Evolutionary conservation across 352 stramenopile species (phyloP), one percentile per base, ranked within the genome.

Genomic region (Globisporangium spiculum): DNA sequence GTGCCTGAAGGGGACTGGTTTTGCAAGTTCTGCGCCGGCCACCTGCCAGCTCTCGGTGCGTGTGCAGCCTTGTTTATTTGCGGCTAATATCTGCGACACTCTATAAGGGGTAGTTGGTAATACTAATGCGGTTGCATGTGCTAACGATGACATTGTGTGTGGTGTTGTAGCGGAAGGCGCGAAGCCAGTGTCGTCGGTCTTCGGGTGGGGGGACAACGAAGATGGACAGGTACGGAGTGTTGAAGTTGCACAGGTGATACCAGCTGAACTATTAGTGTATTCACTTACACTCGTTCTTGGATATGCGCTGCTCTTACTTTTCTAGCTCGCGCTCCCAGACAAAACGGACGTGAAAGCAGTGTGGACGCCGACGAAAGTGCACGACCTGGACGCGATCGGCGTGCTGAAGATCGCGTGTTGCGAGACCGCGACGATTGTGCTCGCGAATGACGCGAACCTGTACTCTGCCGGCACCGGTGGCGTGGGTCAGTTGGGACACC

Each of bases 1-100:
- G 86, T 94, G 64, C 86, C 86, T 36, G 84, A 94, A 27, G 86
- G 86, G 67, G 86, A 94, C 72, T 94, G 86, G 86, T 94, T 92
- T 66, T 92, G 86, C 83, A 94, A 94, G 74, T 91, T 94, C 55
- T 94, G 86, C 67, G 81, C 83, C 14, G 86, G 83, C 26, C 86
- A 77, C 52, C 65, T 89, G 30, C 78, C 84, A 44, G 26, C 69
- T 18, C 75, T 88, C 24, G 76, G 84, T 91, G 41, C 54, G 75
- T 62, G 4, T 2, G 26, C 63, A 38, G 20, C 53, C 41, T 57
- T 57, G 9, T 18, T 27, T 7, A 22, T 34, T 18, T 36, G 8
- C 9, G 30, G 27, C 24, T 12, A 38, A 56, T 38, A 22, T 4
- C 8, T 26, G n/a, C 8, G 27, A 30, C 1, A 3, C 4, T 38